Conservation (phyloP, 768 basidiomycete species). For the Lentinula detonsa region DNA sequence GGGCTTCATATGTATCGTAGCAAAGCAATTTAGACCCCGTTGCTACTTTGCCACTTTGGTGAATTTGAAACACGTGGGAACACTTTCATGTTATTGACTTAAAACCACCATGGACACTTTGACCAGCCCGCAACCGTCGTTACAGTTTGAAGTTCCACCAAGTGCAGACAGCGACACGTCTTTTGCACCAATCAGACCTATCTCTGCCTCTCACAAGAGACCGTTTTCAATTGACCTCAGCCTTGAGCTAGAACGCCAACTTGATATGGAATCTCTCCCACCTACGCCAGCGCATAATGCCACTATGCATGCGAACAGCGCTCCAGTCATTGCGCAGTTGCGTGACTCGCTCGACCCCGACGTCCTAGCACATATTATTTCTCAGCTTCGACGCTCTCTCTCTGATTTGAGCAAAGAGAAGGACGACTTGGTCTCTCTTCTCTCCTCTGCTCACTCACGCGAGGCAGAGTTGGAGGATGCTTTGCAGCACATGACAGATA, state of each 20-base stretch:
- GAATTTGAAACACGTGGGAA: background rate
- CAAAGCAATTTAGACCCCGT: background rate
- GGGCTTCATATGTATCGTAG: no score
- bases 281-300: slow-evolving; percentile 32
- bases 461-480: slow-evolving; percentile 62
- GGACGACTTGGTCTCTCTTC: slow-evolving; percentile 52
- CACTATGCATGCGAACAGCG: slow-evolving; percentile 9
- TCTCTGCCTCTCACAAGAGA: slow-evolving; percentile 12
- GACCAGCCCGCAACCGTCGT: background rate
- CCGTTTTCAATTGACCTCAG: slow-evolving; percentile 71
- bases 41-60: background rate
- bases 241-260: slow-evolving; percentile 74
- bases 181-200: background rate
- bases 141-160: slow-evolving; percentile 2
- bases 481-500: slow-evolving; percentile 59
- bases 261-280: slow-evolving; percentile 58
- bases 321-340: slow-evolving; percentile 9
- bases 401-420: slow-evolving; percentile 63
- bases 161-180: background rate
- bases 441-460: slow-evolving; percentile 43
- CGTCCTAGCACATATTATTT: slow-evolving; percentile 71
- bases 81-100: background rate
- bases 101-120: background rate
- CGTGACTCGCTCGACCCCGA: slow-evolving; percentile 63
- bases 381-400: slow-evolving; percentile 62